Conservation (phyloP, 345 rosid species). For the Luvunga scandens region DNA sequence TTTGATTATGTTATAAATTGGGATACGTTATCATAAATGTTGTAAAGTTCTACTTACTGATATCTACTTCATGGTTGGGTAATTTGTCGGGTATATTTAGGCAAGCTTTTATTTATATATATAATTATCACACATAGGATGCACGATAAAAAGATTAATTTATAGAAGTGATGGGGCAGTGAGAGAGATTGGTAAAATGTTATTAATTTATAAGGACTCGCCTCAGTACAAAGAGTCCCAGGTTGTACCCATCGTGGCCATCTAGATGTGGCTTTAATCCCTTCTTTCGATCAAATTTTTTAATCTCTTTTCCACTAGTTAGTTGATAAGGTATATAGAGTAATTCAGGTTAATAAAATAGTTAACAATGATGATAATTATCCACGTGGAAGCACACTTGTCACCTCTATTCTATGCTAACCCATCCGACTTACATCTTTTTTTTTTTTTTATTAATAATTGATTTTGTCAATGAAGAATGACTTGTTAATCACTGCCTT, state of each 20-base stretch:
- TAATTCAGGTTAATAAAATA: slow-evolving; percentile 8
- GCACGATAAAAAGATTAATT: too few species aligned
- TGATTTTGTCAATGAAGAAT: not conserved
- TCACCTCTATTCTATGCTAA: slow-evolving; percentile 9
- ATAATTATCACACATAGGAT: too few species aligned
- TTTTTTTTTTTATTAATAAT: not conserved
- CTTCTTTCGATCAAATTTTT: slow-evolving; percentile 14
- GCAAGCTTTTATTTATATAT: too few species aligned
- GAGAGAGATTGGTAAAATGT: slow-evolving; percentile 11
- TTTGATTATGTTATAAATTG: too few species aligned
- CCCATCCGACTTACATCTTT: not conserved
- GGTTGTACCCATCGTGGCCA: slow-evolving; percentile 39
- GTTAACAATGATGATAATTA: slow-evolving; percentile 5
- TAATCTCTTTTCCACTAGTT: slow-evolving; percentile 3
- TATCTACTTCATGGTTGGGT: too few species aligned
- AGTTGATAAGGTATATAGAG: slow-evolving; percentile 19
- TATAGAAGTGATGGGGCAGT: not conserved
- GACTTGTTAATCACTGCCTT: not conserved
- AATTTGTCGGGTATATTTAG: too few species aligned
- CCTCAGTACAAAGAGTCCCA: not conserved
- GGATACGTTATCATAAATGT: too few species aligned
- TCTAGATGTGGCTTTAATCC: slow-evolving; percentile 24
- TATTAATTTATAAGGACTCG: not conserved
- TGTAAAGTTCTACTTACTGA: too few species aligned
- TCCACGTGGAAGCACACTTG: slow-evolving; percentile 13